phyloP scores from a whole-genome alignment of 2,329 filamentous ascomycete species.

The Talaromyces funiculosus region DNA sequence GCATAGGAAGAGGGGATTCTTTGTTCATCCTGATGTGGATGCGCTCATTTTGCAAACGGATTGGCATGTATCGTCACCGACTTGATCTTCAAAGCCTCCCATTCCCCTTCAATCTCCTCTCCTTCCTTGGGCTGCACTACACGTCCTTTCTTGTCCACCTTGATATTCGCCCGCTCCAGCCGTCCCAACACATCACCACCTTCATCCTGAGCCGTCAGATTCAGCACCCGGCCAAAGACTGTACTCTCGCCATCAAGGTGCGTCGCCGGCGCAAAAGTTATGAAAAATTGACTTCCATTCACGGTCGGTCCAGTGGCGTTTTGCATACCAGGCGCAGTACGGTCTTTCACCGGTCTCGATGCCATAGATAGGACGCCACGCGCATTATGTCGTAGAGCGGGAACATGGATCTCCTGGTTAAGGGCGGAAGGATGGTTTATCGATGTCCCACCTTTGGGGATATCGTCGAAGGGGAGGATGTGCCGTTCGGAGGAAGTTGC shows the following conservation, averaged over 20 bases:
- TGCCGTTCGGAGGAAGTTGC: constrained; percentile 39
- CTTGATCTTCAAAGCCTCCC: constrained; percentile 51
- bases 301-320: constrained; percentile 33
- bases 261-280: constrained; percentile 55
- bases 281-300: constrained; percentile 60
- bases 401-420: constrained; percentile 58
- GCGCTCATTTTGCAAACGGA: constrained; percentile 53
- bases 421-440: constrained; percentile 49
- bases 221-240: constrained; percentile 58
- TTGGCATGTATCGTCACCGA: constrained; percentile 59
- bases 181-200: constrained; percentile 41
- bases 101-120: constrained; percentile 27
- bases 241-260: constrained; percentile 64
- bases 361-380: constrained; percentile 57
- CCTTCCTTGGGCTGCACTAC: constrained; percentile 43
- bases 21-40: neutral
- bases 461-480: constrained; percentile 39
- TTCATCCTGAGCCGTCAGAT: constrained; percentile 39
- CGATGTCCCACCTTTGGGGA: constrained; percentile 53
- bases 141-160: constrained; percentile 59
- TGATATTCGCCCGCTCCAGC: constrained; percentile 54
- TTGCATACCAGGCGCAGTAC: constrained; percentile 43
- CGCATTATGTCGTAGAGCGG: constrained; percentile 52
- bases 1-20: neutral
- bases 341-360: constrained; percentile 44